Base-by-base conservation (phyloP, 2,329 filamentous ascomycete genomes). In the Lizonia empirigonia region DNA sequence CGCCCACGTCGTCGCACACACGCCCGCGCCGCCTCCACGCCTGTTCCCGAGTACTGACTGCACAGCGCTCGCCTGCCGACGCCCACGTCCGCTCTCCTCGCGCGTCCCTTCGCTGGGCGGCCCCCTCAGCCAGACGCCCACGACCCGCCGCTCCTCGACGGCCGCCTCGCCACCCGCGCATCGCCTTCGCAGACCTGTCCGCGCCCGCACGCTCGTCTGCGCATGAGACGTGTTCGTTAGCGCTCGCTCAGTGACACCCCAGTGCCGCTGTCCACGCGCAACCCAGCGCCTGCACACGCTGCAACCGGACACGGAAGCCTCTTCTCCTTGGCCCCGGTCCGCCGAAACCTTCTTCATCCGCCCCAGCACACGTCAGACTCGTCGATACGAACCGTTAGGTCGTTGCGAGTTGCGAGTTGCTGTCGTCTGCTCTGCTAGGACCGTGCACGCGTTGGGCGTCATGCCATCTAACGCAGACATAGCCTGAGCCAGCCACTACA, bases 401-500 rank as follows among this genome's bases (percentile, higher is more conserved):
- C 59, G 63, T 67, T 57, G 60, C 56, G 63, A 55, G 63, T 67
- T 56, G 59, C 56, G 62, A 54, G 51, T 51, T 58, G 60, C 55
- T 56, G 41, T 51, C 50, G 56, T 51, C 60, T 50, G 62, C 62
- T 57, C 57, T 64, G 63, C 59, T 61, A 54, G 58, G 53, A 48
- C 63, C 58, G 60, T 67, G 58, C 55, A 64, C 68, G 69, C 67
- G 61, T 65, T 63, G 68, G 69, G 65, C 72, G 72, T 73, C 72
- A 74, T 74, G 72, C 72, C 68, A 74, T 72, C 69, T 69, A 70
- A 65, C 63, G 61, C 60, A 69, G 62, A 58, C 59, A 62, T 60
- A 69, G 64, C 64, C 62, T 73, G 63, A 73, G 68, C 69, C 62
- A 68, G 63, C 60, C 49, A 65, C 56, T 53, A 67, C 60, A 63